Percentiles rank a stretch among this genome's conserved stretches.
Conservation (phyloP, 2,329 filamentous ascomycete species). For the Ophiosphaerella herpotricha region DNA sequence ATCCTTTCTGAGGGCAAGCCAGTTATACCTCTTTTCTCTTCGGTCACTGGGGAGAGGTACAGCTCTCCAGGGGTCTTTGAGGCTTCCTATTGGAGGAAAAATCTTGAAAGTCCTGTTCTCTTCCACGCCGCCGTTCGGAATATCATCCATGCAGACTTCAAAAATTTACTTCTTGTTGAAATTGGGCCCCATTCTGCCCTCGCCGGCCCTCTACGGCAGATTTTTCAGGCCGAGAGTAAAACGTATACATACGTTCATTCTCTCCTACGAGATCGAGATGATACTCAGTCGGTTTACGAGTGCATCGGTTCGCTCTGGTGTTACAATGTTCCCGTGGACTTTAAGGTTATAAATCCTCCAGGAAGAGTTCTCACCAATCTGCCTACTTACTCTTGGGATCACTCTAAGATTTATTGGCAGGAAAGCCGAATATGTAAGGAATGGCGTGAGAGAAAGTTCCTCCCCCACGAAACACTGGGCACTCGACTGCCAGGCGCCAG, state of each 20-base stretch:
- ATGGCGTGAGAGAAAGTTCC: slow-evolving; percentile 18
- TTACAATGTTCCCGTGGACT: neutral
- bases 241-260: neutral
- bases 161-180: slow-evolving; percentile 5
- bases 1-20: too few species aligned
- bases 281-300: neutral
- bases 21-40: neutral
- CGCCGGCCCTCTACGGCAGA: slow-evolving; percentile 10
- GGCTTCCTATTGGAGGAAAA: slow-evolving; percentile 4
- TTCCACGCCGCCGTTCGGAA: slow-evolving; percentile 1
- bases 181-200: slow-evolving; percentile 11
- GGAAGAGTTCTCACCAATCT: slow-evolving; percentile 5
- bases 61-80: neutral
- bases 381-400: slow-evolving; percentile 18
- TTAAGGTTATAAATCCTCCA: neutral
- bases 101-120: slow-evolving; percentile 4
- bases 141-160: neutral
- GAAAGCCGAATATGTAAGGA: slow-evolving; percentile 8
- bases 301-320: slow-evolving; percentile 13
- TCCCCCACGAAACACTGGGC: slow-evolving; percentile 23
- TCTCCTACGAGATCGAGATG: neutral
- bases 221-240: slow-evolving; percentile 26
- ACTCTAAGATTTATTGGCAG: slow-evolving; percentile 8
- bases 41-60: neutral
- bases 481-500: slow-evolving; percentile 2